Base-by-base conservation (phyloP, 805 yeast species). In the Candida orba region DNA sequence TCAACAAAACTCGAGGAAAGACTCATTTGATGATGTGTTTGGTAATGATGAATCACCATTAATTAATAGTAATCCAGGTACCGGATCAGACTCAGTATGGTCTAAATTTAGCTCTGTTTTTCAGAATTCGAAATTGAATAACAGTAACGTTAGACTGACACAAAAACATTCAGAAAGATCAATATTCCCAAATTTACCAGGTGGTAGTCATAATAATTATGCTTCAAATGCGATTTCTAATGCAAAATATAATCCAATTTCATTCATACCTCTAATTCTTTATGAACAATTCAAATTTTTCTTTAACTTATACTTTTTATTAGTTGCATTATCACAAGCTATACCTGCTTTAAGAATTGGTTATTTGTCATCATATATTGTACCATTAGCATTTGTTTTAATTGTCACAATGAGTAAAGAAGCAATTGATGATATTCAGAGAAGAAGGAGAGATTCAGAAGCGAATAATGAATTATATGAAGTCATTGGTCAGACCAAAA, bases 281-380 rank as follows among this genome's bases (percentile, higher is more conserved):
- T 95, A 85, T 63, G 96, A 91, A 61, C 99, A 93, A 69, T 93
- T 93, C 78, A 89, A 90, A 67, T 91, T 93, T 63, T 93, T 93
- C 65, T 93, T 89, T 73, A 93, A 93, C 64, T 68, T 93, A 39
- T 93, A 93, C 64, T 93, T 93, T 60, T 67, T 95, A 41, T 58
- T 95, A 18, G 99, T 95, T 51, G 98, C 99, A 14, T 72, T 95
- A 47, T 89, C 97, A 6, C 99, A 93, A 65, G 82, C 83, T 2
- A 73, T 93, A 20, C 97, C 98, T 2, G 86, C 81, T 8, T 71
- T 93, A 42, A 72, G 97, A 52, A 93, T 93, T 31, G 99, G 99
- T 12, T 93, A 91, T 58, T 68, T 93, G 32, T 84, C 95, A 2
- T 85, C 96, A 2, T 93, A 93, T 60, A 74, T 95, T 18, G 96